Base-by-base conservation (phyloP, 176 grass and related monocot genomes). In the Otatea glauca region DNA sequence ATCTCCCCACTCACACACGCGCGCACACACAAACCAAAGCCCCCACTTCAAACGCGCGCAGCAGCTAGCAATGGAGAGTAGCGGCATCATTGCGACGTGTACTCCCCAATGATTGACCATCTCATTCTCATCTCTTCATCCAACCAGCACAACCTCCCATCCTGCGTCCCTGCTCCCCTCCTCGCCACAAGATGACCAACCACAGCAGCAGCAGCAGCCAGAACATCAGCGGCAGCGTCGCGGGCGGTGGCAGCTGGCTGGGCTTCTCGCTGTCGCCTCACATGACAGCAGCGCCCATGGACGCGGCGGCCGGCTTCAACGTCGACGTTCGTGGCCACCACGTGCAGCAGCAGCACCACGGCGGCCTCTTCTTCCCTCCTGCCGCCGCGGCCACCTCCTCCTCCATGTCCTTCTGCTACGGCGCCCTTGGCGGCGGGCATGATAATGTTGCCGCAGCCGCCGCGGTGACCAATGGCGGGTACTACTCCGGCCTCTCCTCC, bases 181-280 rank as follows among this genome's bases (percentile, higher is more conserved):
- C 18, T 11, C 68, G 41, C 80, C 41, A 3, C 39, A 20, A 59
- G 21, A 63, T 74, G 92, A 94, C 89, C 77, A 93, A 88, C 90
- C 91, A 92, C 83, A 85, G 83, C 58, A 83, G 59, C 66, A 79
- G 81, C 71, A 56, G 72, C 84, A 25, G 51, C 81, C 79, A 75
- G 60, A 90, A 79, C 88, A 61, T 64, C 32, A 90, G 72, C 88
- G 76, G 70, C 60, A 89, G 88, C 84, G 85, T 64, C 72, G 88
- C 83, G 59, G 83, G 25, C 45, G 85, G 85, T n/a, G 73, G 39
- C 16, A 70, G 54, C 87, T 99, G 97, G 97, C 80, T 99, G 25
- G 92, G 90, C 13, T 99, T 99, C 90, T 94, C 97, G 51, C 92
- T 96, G 65, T 96, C 92, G 60, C 90, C 93, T 74, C 86, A 91